These are phyloP conservation scores for Aspergillus alliaceus DNA, from an alignment of 2,329 filamentous ascomycete species.

Conservation along the genomic window DNA sequence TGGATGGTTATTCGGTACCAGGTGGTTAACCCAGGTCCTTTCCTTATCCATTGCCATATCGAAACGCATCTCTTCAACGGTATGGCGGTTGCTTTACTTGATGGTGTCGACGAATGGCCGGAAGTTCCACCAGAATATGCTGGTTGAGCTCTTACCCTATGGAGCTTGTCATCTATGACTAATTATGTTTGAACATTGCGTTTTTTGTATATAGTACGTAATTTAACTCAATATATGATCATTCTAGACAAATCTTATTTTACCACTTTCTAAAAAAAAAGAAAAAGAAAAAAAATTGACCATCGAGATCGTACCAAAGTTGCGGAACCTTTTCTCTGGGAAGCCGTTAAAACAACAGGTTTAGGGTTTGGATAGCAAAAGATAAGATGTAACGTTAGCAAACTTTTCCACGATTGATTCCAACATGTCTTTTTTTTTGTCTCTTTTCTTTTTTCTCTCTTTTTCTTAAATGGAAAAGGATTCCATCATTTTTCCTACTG, in stretches of 20 bases:
- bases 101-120: slow-evolving; percentile 51
- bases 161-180: background rate
- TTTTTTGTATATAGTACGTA: background rate
- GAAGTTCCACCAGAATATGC: slow-evolving; percentile 26
- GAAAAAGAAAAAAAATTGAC: too few relatives aligned
- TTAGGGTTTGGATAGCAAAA: background rate
- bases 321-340: too few relatives aligned
- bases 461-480: background rate
- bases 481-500: background rate
- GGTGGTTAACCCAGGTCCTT: slow-evolving; percentile 48
- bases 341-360: too few relatives aligned
- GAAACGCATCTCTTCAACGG: slow-evolving; percentile 49
- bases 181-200: background rate
- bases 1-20: slow-evolving; percentile 51
- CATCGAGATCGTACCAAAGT: too few relatives aligned
- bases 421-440: background rate
- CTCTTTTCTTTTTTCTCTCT: background rate
- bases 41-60: slow-evolving; percentile 53
- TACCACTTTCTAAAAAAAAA: too few relatives aligned
- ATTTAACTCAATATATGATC: background rate
- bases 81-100: slow-evolving; percentile 50
- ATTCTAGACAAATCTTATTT: background rate
- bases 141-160: background rate
- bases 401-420: background rate
- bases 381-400: background rate